A percentile compares a stretch with the other conserved stretches of the same genome.
Evolutionary conservation across 1,284 basidiomycete genomes (phyloP).

Genomic region (Coniferiporia sulphurascens): DNA sequence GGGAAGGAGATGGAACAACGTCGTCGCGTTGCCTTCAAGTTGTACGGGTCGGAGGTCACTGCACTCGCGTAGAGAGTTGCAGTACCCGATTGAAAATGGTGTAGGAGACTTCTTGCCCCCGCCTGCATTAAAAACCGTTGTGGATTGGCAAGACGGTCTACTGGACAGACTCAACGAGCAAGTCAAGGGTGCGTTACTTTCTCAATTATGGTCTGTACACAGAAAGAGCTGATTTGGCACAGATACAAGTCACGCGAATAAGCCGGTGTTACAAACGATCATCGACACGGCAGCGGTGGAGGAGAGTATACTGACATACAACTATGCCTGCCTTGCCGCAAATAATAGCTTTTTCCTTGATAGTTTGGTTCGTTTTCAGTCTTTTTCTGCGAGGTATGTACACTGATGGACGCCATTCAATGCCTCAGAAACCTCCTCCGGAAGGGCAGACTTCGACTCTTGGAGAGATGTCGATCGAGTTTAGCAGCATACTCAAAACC

Average conservation of each 20-base stretch:
- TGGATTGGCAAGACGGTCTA: constrained; percentile 81
- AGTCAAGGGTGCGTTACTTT: constrained; percentile 48
- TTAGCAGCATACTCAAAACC: constrained; percentile 19
- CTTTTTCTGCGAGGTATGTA: neutral
- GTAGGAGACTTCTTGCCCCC: constrained; percentile 73
- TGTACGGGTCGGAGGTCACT: constrained; percentile 32
- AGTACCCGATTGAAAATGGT: constrained; percentile 64
- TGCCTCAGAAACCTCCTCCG: constrained; percentile 47
- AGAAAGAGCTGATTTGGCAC: neutral
- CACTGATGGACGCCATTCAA: neutral
- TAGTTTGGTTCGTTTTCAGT: constrained; percentile 57
- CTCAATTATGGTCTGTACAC: neutral
- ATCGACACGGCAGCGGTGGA: constrained; percentile 64
- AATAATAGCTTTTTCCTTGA: constrained; percentile 97
- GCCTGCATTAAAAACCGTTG: constrained; percentile 56
- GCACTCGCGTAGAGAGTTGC: constrained; percentile 54
- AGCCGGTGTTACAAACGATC: constrained; percentile 71
- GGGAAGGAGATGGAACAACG: constrained; percentile 16
- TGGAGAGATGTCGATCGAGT: constrained; percentile 25
- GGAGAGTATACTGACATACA: constrained; percentile 73
- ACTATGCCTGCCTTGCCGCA: constrained; percentile 87
- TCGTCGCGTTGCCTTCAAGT: neutral
- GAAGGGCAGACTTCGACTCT: constrained; percentile 32
- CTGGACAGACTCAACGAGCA: constrained; percentile 71
- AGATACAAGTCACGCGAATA: constrained; percentile 58